phyloP scores from a whole-genome alignment of 345 rosid species.

The Cardamine occulta region DNA sequence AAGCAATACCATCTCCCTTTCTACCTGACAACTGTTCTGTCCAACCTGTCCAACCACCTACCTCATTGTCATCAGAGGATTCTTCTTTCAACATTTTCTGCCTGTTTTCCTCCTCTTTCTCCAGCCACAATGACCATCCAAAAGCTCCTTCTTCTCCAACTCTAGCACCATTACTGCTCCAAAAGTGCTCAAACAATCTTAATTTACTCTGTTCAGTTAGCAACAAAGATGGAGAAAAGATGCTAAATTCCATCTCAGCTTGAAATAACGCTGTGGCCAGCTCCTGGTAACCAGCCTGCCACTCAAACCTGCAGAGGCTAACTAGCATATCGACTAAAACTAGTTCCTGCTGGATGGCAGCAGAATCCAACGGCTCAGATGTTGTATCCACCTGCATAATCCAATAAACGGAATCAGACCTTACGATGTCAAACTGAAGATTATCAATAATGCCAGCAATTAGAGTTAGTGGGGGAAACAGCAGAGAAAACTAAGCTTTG shows the following conservation, averaged over 20 bases:
- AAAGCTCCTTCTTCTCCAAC: conserved; percentile 96
- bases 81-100: conserved; percentile 71
- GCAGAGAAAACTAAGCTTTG: background rate
- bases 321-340: conserved; percentile 87
- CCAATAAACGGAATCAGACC: conserved; percentile 23
- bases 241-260: conserved; percentile 87
- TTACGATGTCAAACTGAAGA: conserved; percentile 19
- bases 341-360: conserved; percentile 65
- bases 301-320: conserved; percentile 90
- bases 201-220: conserved; percentile 76
- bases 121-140: conserved; percentile 92
- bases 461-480: background rate
- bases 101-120: conserved; percentile 92
- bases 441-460: conserved; percentile 6
- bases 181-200: conserved; percentile 91
- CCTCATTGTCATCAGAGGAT: conserved; percentile 53
- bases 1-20: conserved; percentile 45
- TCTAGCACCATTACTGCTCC: conserved; percentile 84
- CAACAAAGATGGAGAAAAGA: conserved; percentile 81
- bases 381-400: conserved; percentile 65
- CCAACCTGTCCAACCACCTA: conserved; percentile 99
- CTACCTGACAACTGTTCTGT: conserved; percentile 63
- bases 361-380: conserved; percentile 52
- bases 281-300: conserved; percentile 94
- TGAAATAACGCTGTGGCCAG: conserved; percentile 88